phyloP scores from a whole-genome alignment of 1,139 yeast genomes.

The Candida tetrigidarum region DNA sequence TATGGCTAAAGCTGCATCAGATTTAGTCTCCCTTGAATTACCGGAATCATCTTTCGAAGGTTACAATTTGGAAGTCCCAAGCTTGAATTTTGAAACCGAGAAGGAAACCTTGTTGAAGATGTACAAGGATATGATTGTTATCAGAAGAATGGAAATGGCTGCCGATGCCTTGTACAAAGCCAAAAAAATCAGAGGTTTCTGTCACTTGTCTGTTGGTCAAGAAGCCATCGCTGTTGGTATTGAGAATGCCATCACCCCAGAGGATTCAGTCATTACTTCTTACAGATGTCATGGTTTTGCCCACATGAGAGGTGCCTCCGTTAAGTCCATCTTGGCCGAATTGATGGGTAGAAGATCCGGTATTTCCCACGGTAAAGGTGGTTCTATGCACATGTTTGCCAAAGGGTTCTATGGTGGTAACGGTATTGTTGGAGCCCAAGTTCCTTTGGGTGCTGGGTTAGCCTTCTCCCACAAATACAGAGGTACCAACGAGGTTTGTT shows the following conservation, averaged over 20 bases:
- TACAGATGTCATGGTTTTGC: conserved; percentile 99
- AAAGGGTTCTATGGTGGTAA: conserved; percentile 98
- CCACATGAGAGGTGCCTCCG: conserved; percentile 93
- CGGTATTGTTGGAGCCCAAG: conserved; percentile 99
- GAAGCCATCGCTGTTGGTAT: conserved; percentile 99
- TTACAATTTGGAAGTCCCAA: conserved; percentile 78
- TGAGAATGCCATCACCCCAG: conserved; percentile 85
- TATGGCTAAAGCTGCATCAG: conserved; percentile 37
- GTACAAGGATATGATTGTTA: conserved; percentile 95
- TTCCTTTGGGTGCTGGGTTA: conserved; percentile 96
- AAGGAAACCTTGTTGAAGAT: conserved; percentile 81
- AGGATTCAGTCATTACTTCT: conserved; percentile 92
- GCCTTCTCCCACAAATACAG: conserved; percentile 97
- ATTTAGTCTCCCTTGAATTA: conserved; percentile 57
- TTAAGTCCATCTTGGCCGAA: conserved; percentile 90
- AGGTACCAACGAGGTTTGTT: conserved; percentile 79
- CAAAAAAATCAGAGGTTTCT: conserved; percentile 97
- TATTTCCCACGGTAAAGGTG: conserved; percentile 97
- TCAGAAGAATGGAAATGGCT: conserved; percentile 99
- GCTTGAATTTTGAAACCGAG: conserved; percentile 72
- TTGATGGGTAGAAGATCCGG: conserved; percentile 97
- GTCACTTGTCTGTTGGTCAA: conserved; percentile 99
- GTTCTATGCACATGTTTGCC: conserved; percentile 99
- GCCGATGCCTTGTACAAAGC: conserved; percentile 98
- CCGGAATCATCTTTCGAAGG: conserved; percentile 86